Evolutionary conservation across 306 rosid genomes (phyloP).

Genomic region (Mimosa pudica): DNA sequence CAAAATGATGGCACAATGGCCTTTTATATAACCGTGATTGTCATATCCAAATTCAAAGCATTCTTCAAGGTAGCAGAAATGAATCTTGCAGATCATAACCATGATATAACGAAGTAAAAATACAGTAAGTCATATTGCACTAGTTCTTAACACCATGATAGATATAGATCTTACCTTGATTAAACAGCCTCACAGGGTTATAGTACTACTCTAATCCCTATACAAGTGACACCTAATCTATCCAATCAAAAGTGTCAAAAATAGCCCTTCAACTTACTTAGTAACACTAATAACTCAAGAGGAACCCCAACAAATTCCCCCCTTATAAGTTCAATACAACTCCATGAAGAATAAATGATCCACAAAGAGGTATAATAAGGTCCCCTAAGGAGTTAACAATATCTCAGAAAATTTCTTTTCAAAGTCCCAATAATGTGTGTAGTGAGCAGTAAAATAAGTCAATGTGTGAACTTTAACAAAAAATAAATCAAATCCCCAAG

Average conservation of each 20-base stretch:
- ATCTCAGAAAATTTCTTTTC: not conserved
- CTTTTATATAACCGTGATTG: not conserved
- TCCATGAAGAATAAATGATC: not conserved
- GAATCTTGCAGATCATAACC: too few species aligned
- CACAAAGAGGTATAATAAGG: not conserved
- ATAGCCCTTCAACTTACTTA: not conserved
- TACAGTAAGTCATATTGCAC: too few species aligned
- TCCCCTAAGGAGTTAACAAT: not conserved
- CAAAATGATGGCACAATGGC: not conserved
- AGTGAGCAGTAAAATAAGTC: not conserved
- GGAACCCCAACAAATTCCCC: not conserved
- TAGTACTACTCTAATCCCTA: not conserved
- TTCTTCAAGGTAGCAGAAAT: too few species aligned
- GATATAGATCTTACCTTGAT: too few species aligned
- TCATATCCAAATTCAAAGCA: conserved; percentile 4
- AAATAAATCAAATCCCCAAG: too few species aligned
- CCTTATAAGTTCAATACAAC: not conserved
- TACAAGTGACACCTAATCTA: not conserved
- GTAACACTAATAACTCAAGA: conserved; percentile 3
- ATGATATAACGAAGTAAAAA: too few species aligned
- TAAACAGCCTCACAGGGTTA: too few species aligned
- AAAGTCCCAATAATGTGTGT: not conserved
- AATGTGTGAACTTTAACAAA: not conserved
- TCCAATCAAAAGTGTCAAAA: not conserved
- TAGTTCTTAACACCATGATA: too few species aligned